Evolutionary conservation across 2,329 filamentous ascomycete genomes (phyloP).

Genomic region (Talaromyces sp.): DNA sequence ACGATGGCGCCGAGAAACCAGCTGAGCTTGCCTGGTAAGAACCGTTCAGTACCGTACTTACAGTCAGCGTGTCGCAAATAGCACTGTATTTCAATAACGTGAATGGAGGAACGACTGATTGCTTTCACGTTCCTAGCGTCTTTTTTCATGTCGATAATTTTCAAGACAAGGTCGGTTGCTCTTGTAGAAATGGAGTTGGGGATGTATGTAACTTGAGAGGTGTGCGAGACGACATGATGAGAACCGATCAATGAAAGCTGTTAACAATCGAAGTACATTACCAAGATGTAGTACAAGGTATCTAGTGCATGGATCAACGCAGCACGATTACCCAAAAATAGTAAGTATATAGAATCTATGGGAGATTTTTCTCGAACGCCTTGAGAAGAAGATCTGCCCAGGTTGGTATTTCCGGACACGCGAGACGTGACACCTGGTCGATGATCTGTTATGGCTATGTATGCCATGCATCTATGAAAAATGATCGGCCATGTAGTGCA

Average conservation of each 20-base stretch:
- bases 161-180: neutral
- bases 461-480: neutral
- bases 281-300: neutral
- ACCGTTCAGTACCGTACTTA: neutral
- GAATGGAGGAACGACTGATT: neutral
- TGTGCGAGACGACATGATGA: neutral
- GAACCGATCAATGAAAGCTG: neutral
- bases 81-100: neutral
- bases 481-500: neutral
- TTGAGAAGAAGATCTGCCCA: neutral
- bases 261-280: neutral
- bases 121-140: neutral
- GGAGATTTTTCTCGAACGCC: neutral
- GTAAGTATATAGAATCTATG: neutral
- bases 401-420: neutral
- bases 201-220: neutral
- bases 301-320: neutral
- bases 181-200: neutral
- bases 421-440: neutral
- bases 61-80: neutral
- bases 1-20: neutral
- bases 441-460: neutral
- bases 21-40: slow-evolving; percentile 6
- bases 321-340: neutral
- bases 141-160: neutral